These are phyloP conservation scores for Mycena leptocephala DNA, from an alignment of 768 basidiomycete genomes.

Conservation along the genomic window DNA sequence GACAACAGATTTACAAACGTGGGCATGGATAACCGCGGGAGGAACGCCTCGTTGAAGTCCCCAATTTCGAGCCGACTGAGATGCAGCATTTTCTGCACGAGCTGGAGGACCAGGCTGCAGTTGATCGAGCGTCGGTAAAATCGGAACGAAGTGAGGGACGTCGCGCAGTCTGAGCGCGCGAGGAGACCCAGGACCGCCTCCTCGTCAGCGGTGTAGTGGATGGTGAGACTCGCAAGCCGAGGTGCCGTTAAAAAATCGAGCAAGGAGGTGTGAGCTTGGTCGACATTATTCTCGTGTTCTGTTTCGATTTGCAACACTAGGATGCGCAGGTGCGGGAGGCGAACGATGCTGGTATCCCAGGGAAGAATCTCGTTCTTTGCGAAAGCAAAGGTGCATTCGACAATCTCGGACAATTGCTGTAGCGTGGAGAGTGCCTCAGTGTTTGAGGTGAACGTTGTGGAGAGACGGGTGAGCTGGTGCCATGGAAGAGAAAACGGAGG, in stretches of 20 bases:
- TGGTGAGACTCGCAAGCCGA: no score
- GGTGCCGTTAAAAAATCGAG: no score
- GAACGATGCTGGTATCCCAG: background rate
- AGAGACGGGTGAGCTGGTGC: conserved; percentile 23
- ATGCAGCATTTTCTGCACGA: background rate
- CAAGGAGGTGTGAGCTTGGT: no score
- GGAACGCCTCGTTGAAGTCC: background rate
- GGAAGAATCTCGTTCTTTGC: background rate
- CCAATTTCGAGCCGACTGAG: background rate
- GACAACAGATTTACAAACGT: background rate
- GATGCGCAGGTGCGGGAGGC: conserved; percentile 1
- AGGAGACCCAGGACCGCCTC: background rate
- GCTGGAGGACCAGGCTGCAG: background rate
- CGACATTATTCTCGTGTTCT: no score
- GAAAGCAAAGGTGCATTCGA: conserved; percentile 8
- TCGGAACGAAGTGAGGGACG: background rate
- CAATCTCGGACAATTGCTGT: background rate
- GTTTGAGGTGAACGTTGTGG: background rate
- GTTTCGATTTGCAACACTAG: background rate
- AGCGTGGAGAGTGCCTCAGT: background rate
- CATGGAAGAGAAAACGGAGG: conserved; percentile 15
- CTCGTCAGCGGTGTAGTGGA: background rate
- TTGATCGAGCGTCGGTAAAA: background rate
- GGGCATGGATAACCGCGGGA: background rate
- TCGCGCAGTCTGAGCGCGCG: conserved; percentile 15